Conservation (phyloP, 257 asterid genomes). For the Nicotiana obtusifolia region DNA sequence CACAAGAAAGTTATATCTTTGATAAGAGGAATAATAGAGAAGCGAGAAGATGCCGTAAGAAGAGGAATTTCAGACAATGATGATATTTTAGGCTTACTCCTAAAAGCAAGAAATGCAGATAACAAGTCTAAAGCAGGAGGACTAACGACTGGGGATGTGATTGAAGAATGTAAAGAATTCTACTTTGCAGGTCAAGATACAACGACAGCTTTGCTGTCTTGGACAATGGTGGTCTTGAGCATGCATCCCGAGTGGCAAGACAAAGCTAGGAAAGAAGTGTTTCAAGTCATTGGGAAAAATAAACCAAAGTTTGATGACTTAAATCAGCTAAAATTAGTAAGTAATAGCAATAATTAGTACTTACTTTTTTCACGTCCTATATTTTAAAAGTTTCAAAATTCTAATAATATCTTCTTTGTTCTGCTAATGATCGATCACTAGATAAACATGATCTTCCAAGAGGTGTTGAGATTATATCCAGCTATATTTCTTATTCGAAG, state of each 20-base stretch:
- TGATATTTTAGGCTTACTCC: slow-evolving; percentile 25
- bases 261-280: slow-evolving; percentile 18
- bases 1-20: slow-evolving; percentile 17
- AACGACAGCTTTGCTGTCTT: slow-evolving; percentile 23
- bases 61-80: not conserved
- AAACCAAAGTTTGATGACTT: slow-evolving; percentile 16
- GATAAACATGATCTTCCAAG: slow-evolving; percentile 9
- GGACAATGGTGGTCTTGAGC: slow-evolving; percentile 23
- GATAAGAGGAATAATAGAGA: slow-evolving; percentile 8
- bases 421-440: not conserved
- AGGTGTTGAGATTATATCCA: slow-evolving; percentile 15
- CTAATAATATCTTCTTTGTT: not conserved
- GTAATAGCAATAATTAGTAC: not conserved
- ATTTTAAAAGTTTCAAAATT: not conserved
- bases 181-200: slow-evolving; percentile 30
- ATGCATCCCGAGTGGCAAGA: slow-evolving; percentile 29
- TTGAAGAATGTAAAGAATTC: slow-evolving; percentile 28
- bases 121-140: not conserved
- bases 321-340: slow-evolving; percentile 21
- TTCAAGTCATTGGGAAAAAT: slow-evolving; percentile 17
- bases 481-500: not conserved
- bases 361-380: not conserved
- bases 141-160: slow-evolving; percentile 16
- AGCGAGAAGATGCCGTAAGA: not conserved
- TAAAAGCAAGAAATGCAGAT: slow-evolving; percentile 5